These are phyloP conservation scores for Phellinidium pouzarii DNA, from an alignment of 1,284 basidiomycete genomes.

Conservation along the genomic window DNA sequence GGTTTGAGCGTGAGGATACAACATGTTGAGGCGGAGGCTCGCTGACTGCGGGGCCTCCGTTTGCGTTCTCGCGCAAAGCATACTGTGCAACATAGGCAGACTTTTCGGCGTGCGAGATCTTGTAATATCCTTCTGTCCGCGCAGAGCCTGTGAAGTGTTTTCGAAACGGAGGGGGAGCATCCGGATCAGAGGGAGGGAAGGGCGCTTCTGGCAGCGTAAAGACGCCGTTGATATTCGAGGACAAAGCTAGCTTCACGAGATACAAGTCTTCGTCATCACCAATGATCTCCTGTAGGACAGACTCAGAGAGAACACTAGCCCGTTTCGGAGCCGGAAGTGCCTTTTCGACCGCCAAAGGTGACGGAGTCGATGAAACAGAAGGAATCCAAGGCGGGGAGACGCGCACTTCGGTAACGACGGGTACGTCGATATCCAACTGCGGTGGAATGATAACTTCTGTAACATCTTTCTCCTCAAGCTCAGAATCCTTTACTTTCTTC, in stretches of 20 bases:
- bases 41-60: constrained; percentile 28
- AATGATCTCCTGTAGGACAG: constrained; percentile 53
- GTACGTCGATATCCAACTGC: constrained; percentile 42
- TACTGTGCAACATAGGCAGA: constrained; percentile 83
- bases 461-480: constrained; percentile 28
- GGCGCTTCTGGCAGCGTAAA: constrained; percentile 25
- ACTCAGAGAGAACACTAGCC: constrained; percentile 48
- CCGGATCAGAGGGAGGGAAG: constrained; percentile 28
- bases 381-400: constrained; percentile 40
- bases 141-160: constrained; percentile 78
- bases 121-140: constrained; percentile 92
- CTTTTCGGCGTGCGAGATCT: constrained; percentile 89
- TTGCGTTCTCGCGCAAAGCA: constrained; percentile 47
- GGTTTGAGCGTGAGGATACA: constrained; percentile 84
- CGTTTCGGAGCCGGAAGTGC: constrained; percentile 27
- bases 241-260: constrained; percentile 67
- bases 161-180: constrained; percentile 42
- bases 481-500: constrained; percentile 18
- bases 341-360: constrained; percentile 14
- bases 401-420: constrained; percentile 43
- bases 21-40: constrained; percentile 44
- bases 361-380: constrained; percentile 40
- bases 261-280: constrained; percentile 92
- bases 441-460: constrained; percentile 49
- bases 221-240: constrained; percentile 26